Evolutionary conservation across 2,329 filamentous ascomycete species (phyloP), one percentile per base, ranked within the genome.

Genomic region (Penicillium nordicum): DNA sequence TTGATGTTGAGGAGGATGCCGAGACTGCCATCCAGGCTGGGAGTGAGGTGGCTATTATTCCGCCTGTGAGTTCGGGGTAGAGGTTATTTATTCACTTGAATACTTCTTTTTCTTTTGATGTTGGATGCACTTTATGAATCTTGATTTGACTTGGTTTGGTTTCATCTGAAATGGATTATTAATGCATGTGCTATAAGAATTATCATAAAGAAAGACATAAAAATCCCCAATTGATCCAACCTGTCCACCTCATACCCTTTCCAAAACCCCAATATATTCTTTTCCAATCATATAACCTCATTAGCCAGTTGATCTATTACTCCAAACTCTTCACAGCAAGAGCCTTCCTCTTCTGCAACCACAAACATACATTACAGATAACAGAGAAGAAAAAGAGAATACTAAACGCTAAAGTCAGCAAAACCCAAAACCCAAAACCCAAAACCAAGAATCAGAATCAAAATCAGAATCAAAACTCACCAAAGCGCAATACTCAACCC

Each of bases 401-500:
- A 72, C 86, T 80, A 52, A 30, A 34, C 8, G 25, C 21, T 14
- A 1, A 16, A 37, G 30, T 58, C 6, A 53, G 53, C 12, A 50
- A 16, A 23, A 30, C 10, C 5, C 25, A 27, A 25, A 25, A 25
- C 6, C 6, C 25, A 8, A 10, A 48, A 16, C 3, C n/a, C 0
- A 2, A 37, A 8, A 18, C 18, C 5, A 40, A 41, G 4, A 42
- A n/a, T 14, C 34, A 32, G 6, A 30, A 1, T 1, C 5, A 38
- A 1, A 46, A 78, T 14, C 34, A 32, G 4, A 30, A 1, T 1
- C 5, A 38, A 1, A 46, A 78, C 80, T 69, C 69, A 85, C 82
- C 82, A 91, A 48, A 95, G 82, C 5, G 86, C 86, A 73, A 96
- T 92, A 72, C 85, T 84, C 58, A 96, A 75, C 1, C 91, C 92